Evolutionary conservation across 2,329 filamentous ascomycete genomes (phyloP), one percentile per base, ranked within the genome.

Genomic region (Neophaeococcomyces aloes): DNA sequence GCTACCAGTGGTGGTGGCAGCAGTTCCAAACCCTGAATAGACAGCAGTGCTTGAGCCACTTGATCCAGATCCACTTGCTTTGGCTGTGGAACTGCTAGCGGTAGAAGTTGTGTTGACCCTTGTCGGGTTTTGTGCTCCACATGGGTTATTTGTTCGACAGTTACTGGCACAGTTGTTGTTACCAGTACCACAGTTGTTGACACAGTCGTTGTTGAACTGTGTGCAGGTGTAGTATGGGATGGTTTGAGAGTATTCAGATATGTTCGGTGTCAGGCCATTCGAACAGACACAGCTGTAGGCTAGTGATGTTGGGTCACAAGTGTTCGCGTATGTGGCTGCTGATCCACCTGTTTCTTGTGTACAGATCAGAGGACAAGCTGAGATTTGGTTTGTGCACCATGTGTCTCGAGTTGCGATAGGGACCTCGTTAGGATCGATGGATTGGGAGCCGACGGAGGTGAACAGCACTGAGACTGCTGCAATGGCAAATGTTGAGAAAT

Each of bases 171-270:
- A 80, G 32, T 56, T 53, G 44, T 67, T 68, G 56, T 74, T 53
- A 14, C 58, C 61, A 55, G 46, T 44, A n/a, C 49, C 49, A 50
- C 77, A 80, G 52, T 61, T 62, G 10, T 49, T 54, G 18, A 76
- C 73, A 53, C 75, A 78, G 50, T 76, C 64, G 56, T 66, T 73
- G 58, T 72, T 74, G 61, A 64, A 66, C 50, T 76, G 67, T 7
- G 68, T 71, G 65, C 77, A 81, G 59, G 74, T 66, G 62, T 67
- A 79, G 66, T 73, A 81, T 14, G 77, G 75, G 40, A 81, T 66
- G 11, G 77, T 80, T 53, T 75, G 71, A 27, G 74, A 75, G 67
- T 75, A 81, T 56, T 79, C 65, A 49, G 74, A 71, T 45, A 76
- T 61, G 57, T 80, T 80, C 53, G 77, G 77, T 4, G 64, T 56